Evolutionary conservation across 257 asterid species (phyloP).

Genomic region (Gynochthodes officinalis): DNA sequence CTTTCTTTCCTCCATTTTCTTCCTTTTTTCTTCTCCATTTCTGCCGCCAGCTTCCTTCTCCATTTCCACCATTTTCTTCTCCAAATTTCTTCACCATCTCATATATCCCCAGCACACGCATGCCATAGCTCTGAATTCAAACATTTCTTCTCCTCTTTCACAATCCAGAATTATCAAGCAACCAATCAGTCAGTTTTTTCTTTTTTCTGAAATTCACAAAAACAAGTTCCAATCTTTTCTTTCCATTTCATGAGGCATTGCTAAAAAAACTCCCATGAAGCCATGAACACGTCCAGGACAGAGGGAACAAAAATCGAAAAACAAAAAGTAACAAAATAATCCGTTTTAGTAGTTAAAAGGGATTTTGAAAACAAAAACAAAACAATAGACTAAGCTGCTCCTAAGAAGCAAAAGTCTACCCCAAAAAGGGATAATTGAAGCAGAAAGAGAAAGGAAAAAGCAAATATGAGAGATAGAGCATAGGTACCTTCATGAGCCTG

Average conservation of each 20-base stretch:
- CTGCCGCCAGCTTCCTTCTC: too few species aligned
- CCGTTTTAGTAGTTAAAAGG: background rate
- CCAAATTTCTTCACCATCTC: too few species aligned
- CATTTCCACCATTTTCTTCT: too few species aligned
- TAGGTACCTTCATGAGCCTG: constrained; percentile 48
- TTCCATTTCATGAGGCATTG: constrained; percentile 2
- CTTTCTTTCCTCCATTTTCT: too few species aligned
- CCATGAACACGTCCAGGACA: background rate
- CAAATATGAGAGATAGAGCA: constrained; percentile 17
- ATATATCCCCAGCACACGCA: constrained; percentile 99
- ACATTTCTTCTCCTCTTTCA: constrained; percentile 89
- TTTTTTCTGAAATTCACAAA: background rate
- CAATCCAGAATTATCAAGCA: constrained; percentile 25
- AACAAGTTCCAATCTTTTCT: background rate
- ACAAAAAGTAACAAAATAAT: background rate
- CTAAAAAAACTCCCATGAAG: background rate
- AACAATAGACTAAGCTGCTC: constrained; percentile 7
- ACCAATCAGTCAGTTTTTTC: constrained; percentile 8
- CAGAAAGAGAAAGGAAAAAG: constrained; percentile 21
- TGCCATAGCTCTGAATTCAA: constrained; percentile 98
- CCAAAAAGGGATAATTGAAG: constrained; percentile 19
- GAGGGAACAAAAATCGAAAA: background rate
- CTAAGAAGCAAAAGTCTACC: constrained; percentile 17
- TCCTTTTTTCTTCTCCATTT: too few species aligned
- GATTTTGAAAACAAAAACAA: background rate